Percentiles rank a stretch among this genome's conserved stretches.
phyloP scores from a whole-genome alignment of 2,329 filamentous ascomycete species.

The Microsporum audouinii region DNA sequence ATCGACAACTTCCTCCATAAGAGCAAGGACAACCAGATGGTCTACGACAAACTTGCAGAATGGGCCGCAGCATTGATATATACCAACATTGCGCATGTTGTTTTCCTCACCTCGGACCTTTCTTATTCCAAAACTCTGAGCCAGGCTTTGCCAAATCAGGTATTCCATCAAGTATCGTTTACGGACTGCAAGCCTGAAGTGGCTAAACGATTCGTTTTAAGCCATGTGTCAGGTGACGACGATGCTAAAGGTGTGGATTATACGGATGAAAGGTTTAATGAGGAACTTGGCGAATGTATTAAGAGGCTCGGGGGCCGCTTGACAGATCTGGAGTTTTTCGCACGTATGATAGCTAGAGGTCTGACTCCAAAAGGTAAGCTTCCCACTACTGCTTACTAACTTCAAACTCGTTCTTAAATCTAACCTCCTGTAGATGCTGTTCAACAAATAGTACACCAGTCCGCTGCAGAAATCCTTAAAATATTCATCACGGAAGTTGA shows the following conservation, averaged over 20 bases:
- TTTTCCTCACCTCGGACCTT: slow-evolving; percentile 84
- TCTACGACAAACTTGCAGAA: slow-evolving; percentile 67
- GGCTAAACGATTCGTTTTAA: slow-evolving; percentile 81
- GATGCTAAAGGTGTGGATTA: slow-evolving; percentile 11
- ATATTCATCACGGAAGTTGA: slow-evolving; percentile 66
- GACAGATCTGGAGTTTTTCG: slow-evolving; percentile 90
- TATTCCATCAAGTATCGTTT: slow-evolving; percentile 75
- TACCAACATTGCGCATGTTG: slow-evolving; percentile 81
- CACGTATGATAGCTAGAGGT: slow-evolving; percentile 77
- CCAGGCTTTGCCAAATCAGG: slow-evolving; percentile 77
- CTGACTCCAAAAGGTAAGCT: slow-evolving; percentile 56
- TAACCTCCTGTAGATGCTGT: slow-evolving; percentile 51
- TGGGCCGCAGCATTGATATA: slow-evolving; percentile 82
- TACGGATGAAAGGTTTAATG: slow-evolving; percentile 42
- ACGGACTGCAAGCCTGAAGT: slow-evolving; percentile 78
- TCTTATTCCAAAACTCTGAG: slow-evolving; percentile 79
- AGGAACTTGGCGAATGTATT: slow-evolving; percentile 71
- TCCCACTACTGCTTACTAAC: neutral
- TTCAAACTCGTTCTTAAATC: neutral
- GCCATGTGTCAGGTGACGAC: slow-evolving; percentile 49
- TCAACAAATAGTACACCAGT: slow-evolving; percentile 77
- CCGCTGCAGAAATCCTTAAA: slow-evolving; percentile 80
- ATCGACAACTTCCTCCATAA: slow-evolving; percentile 89
- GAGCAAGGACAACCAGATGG: slow-evolving; percentile 53
- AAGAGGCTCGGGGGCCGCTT: slow-evolving; percentile 74